Evolutionary conservation across 2,329 filamentous ascomycete genomes (phyloP), one percentile per base, ranked within the genome.

Genomic region (Apiospora koreana): DNA sequence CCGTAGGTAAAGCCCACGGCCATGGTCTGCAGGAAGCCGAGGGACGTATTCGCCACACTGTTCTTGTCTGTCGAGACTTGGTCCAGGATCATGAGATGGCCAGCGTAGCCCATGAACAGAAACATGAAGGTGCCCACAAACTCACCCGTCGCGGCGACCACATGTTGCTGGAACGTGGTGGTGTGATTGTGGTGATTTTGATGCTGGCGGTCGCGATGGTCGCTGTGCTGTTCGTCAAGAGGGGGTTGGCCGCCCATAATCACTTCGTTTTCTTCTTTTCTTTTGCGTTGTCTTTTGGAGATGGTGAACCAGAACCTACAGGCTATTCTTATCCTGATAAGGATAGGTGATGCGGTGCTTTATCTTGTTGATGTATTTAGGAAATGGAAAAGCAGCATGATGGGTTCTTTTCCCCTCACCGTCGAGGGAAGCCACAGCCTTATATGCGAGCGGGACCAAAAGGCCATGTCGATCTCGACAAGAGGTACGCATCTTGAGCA

Each of bases 81-180:
- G 18, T 58, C 71, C 3, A 77, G 23, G 21, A 76, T 74, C 78
- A 79, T 78, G 43, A 78, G 72, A 41, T 78, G 74, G 2, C 78
- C 80, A 4, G 77, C 77, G 72, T 83, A 84, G 28, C 75, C 79
- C 68, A 84, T 81, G 75, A 81, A 84, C 3, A 84, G 78, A 72
- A 84, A 84, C 69, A 82, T 73, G 58, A 84, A 83, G 0, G 82
- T 84, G 42, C 82, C 82, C 46, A 82, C 77, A 65, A 84, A 83
- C 72, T 84, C 83, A 66, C 81, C 80, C 12, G 79, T 74, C 18
- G 77, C 78, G 43, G 81, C 81, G 16, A 83, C 77, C 42, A 81
- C 69, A 68, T 78, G 72, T 21, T 70, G 73, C 82, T 81, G 72
- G 12, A 67, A 1, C 25, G 12, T 12, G 25, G 65, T 46, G 2